Evolutionary conservation across 2,329 filamentous ascomycete genomes (phyloP), one percentile per base, ranked within the genome.

Genomic region (Huntiella savannae): DNA sequence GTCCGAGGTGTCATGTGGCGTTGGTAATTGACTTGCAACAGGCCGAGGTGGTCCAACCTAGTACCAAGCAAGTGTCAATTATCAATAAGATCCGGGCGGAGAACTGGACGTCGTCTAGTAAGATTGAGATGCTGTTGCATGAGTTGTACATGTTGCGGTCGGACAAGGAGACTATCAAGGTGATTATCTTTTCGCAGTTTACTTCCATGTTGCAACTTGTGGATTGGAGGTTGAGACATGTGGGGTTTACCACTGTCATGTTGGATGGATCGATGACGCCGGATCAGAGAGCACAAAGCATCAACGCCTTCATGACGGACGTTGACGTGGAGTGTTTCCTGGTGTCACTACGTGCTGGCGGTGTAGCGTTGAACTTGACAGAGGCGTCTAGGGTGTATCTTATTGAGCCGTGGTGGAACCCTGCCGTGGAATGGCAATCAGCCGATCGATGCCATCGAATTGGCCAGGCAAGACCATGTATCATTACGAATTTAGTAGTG

Each of bases 81-180:
- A 92, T 96, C 68, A 96, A 96, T 60, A 82, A 91, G 47, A 96
- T 98, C 64, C 85, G 88, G 62, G 95, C 96, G 87, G 84, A 93
- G 59, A 83, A 96, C 56, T 98, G 91, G 91, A 94, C 86, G 0
- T 94, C 85, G 0, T 95, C 86, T 1, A 95, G 87, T 51, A 98
- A 98, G 66, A 98, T 98, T 53, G 91, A 98, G 64, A 78, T 93
- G 59, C 74, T 98, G 4, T 81, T 96, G 7, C 92, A 95, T 57
- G 86, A 96, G 57, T 72, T 98, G 2, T 91, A 93, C 67, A 82
- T 83, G 60, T 72, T 96, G 35, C 79, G 91, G 49, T 93, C 82
- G 49, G 83, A 93, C 64, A 94, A 92, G 59, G 79, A 86, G 52
- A 92, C 86, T 0, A 80, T 91, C 60, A 98, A 98, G 65, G 92